Evolutionary conservation across 768 basidiomycete genomes (phyloP).

Genomic region (Naganishia randhawae): DNA sequence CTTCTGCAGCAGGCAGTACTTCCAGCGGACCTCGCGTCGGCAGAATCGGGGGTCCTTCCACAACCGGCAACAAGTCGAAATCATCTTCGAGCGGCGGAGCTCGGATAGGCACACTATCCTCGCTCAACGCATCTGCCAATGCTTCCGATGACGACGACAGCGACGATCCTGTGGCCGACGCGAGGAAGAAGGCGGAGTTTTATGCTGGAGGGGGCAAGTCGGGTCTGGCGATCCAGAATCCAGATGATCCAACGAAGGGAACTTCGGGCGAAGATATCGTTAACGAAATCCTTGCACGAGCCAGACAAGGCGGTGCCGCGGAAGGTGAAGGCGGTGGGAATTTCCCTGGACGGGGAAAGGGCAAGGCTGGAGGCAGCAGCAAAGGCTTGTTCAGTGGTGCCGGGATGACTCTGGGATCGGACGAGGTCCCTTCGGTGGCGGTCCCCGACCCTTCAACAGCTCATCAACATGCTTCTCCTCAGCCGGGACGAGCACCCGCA

Average conservation of each 20-base stretch:
- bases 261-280: conserved; percentile 60
- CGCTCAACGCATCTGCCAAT: conserved; percentile 5
- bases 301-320: conserved; percentile 9
- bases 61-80: not conserved
- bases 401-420: conserved; percentile 81
- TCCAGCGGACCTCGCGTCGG: conserved; percentile 20
- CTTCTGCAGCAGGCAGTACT: conserved; percentile 10
- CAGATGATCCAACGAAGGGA: conserved; percentile 51
- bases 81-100: not conserved
- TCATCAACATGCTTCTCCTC: conserved; percentile 22
- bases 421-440: conserved; percentile 29
- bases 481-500: not conserved
- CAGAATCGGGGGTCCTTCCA: conserved; percentile 21
- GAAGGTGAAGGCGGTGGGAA: not conserved
- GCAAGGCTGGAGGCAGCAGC: not conserved
- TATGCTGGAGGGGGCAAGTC: conserved; percentile 25
- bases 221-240: conserved; percentile 84
- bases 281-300: conserved; percentile 36
- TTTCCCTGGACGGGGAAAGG: not conserved
- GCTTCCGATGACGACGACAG: conserved; percentile 16
- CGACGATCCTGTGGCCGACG: conserved; percentile 56
- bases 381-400: conserved; percentile 60
- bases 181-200: conserved; percentile 41
- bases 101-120: conserved; percentile 1
- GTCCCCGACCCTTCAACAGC: conserved; percentile 26